Evolutionary conservation across 2,329 filamentous ascomycete species (phyloP), one percentile per base, ranked within the genome.

Genomic region (Hymenoscyphus fructigenus): DNA sequence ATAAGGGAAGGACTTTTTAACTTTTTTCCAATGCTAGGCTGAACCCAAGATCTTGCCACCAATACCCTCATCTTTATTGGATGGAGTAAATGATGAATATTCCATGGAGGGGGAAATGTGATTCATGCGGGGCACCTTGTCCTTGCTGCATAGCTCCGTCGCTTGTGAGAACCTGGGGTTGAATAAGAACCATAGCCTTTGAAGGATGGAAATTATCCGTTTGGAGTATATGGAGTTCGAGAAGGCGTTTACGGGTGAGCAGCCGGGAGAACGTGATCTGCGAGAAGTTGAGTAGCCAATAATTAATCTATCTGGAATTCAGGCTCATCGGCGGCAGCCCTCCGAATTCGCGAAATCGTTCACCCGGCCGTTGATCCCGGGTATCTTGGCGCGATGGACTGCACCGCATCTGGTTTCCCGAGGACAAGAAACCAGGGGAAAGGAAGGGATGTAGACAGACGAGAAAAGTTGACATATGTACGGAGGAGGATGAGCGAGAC

Each of bases 301-400:
- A 60, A 36, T 56, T 61, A 68, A 70, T 70, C 64, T 68, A 66
- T 57, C 59, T 65, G 63, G 65, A 62, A 67, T 64, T 66, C 63
- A 66, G 64, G 61, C 66, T 63, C 66, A 57, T 66, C 65, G 65
- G 66, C 36, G 53, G 53, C 50, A 32, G 60, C 44, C 44, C 61
- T 67, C 68, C 66, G 69, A 66, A 67, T 63, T 67, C 66, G 69
- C 67, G 63, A 61, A 68, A 67, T 69, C 56, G 66, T 69, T 69
- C 64, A 67, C 17, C 64, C 64, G 64, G 41, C 55, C 29, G 53
- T 26, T 32, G 38, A 63, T 59, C 61, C 55, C 32, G 55, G 61
- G 32, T 26, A 28, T n/a, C 47, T 61, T 55, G 59, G 44, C 61
- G 32, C 5, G 32, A n/a, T 50, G 3, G 44, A 50, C 44, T 23